A percentile compares a stretch with the other conserved stretches of the same genome.
Evolutionary conservation across 2,329 filamentous ascomycete genomes (phyloP).

Genomic region (Elsinoe ampelina): DNA sequence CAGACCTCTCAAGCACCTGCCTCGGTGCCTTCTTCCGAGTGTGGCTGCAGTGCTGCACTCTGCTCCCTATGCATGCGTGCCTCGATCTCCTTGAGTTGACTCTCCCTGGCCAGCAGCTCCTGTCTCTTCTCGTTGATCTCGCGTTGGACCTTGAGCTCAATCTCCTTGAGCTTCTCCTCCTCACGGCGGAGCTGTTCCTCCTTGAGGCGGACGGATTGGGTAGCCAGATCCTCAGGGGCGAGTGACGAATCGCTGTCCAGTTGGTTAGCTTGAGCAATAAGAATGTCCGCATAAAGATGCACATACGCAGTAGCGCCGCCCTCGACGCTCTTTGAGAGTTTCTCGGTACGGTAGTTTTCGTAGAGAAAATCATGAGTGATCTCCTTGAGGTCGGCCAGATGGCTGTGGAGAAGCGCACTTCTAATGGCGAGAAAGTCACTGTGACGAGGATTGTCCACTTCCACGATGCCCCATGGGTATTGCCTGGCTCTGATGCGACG

Average conservation of each 20-base stretch:
- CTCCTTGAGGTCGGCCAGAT: slow-evolving; percentile 96
- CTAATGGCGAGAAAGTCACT: slow-evolving; percentile 97
- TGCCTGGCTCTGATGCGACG: slow-evolving; percentile 88
- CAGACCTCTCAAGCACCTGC: slow-evolving; percentile 17
- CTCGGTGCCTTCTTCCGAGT: slow-evolving; percentile 16
- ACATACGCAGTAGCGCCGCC: slow-evolving; percentile 80
- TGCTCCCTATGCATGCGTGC: slow-evolving; percentile 75
- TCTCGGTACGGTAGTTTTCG: slow-evolving; percentile 99
- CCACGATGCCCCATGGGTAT: slow-evolving; percentile 98
- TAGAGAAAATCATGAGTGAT: slow-evolving; percentile 99
- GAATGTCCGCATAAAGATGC: slow-evolving; percentile 14
- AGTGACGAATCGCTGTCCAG: slow-evolving; percentile 65
- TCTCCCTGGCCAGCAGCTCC: slow-evolving; percentile 93
- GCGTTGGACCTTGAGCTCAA: slow-evolving; percentile 98
- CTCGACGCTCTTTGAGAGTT: slow-evolving; percentile 98
- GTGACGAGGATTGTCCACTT: slow-evolving; percentile 98
- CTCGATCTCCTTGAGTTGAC: slow-evolving; percentile 97
- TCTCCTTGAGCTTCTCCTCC: slow-evolving; percentile 99
- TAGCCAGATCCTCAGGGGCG: slow-evolving; percentile 95
- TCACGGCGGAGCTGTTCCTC: slow-evolving; percentile 98
- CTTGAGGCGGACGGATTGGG: slow-evolving; percentile 96
- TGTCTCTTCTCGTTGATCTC: slow-evolving; percentile 99
- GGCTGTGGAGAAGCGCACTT: slow-evolving; percentile 92
- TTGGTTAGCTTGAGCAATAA: slow-evolving; percentile 20
- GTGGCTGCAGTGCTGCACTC: slow-evolving; percentile 17